phyloP scores from a whole-genome alignment of 805 yeast genomes.

The Priceomyces fermenticarens region DNA sequence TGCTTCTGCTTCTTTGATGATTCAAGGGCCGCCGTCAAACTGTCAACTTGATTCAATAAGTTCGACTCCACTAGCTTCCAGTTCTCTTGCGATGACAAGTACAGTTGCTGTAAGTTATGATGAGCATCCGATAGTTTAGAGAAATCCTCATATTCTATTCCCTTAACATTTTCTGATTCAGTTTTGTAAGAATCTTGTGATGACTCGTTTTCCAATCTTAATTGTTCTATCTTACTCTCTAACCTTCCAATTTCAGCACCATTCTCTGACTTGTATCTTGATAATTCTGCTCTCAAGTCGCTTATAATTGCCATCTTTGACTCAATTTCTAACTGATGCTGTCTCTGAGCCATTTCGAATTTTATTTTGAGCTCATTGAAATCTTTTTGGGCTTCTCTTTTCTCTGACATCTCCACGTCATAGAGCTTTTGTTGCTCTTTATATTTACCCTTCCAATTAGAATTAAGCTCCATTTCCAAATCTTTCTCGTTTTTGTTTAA shows the following conservation, averaged over 20 bases:
- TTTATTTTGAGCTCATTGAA: constrained; percentile 31
- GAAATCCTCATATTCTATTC: constrained; percentile 38
- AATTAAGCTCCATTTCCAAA: constrained; percentile 14
- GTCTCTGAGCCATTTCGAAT: constrained; percentile 27
- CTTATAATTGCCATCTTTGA: constrained; percentile 30
- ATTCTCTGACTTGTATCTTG: constrained; percentile 32
- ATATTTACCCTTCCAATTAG: constrained; percentile 23
- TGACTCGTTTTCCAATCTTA: constrained; percentile 63
- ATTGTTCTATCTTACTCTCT: constrained; percentile 67
- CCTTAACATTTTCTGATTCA: constrained; percentile 10
- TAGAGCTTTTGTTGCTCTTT: constrained; percentile 20
- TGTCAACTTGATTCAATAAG: constrained; percentile 48
- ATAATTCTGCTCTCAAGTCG: constrained; percentile 27
- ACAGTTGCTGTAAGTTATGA: constrained; percentile 63
- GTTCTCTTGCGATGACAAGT: constrained; percentile 71
- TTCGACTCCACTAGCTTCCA: constrained; percentile 80
- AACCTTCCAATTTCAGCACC: constrained; percentile 51
- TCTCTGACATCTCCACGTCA: constrained; percentile 20
- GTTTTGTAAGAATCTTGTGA: constrained; percentile 5
- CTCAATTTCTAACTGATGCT: constrained; percentile 30
- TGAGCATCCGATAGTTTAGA: constrained; percentile 46
- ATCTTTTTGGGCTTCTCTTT: constrained; percentile 18
- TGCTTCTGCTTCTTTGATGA: constrained; percentile 23
- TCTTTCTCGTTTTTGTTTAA: constrained; percentile 12
- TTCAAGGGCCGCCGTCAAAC: constrained; percentile 26